Percentiles rank a stretch among this genome's conserved stretches.
These are phyloP conservation scores for Ramularia collo-cygni DNA, from an alignment of 2,329 filamentous ascomycete genomes.

Conservation along the genomic window DNA sequence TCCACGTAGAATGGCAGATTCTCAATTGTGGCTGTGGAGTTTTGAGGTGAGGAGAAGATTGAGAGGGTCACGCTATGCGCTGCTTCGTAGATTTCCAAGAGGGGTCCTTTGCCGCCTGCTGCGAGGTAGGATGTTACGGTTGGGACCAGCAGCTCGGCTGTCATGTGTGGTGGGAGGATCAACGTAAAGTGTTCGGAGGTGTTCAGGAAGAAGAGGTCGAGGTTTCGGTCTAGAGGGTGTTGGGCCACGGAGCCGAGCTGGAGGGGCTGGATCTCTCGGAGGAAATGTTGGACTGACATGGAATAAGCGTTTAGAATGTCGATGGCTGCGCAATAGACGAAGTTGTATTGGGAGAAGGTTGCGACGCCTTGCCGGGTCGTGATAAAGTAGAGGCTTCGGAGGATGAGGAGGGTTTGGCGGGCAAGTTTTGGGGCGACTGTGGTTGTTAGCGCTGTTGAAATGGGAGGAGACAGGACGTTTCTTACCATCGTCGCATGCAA, in stretches of 20 bases:
- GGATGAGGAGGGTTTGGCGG: conserved; percentile 61
- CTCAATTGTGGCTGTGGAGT: conserved; percentile 60
- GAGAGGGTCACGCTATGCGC: conserved; percentile 78
- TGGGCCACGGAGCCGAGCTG: conserved; percentile 50
- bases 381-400: conserved; percentile 77
- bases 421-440: conserved; percentile 59
- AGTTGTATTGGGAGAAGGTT: conserved; percentile 75
- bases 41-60: conserved; percentile 72
- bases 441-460: background rate
- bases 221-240: conserved; percentile 60
- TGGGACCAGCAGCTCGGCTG: conserved; percentile 65
- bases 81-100: conserved; percentile 74
- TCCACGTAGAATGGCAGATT: conserved; percentile 80
- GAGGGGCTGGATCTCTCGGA: conserved; percentile 55
- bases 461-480: conserved; percentile 4
- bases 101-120: conserved; percentile 48
- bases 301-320: conserved; percentile 73
- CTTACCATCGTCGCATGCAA: conserved; percentile 49
- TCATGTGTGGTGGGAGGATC: conserved; percentile 57
- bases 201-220: conserved; percentile 87
- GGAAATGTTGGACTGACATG: conserved; percentile 57
- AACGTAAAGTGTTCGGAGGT: conserved; percentile 76
- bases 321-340: conserved; percentile 74
- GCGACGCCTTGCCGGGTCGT: conserved; percentile 65
- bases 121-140: conserved; percentile 69